These are phyloP conservation scores for Suillus hirtellus DNA, from an alignment of 768 basidiomycete species.

Conservation along the genomic window DNA sequence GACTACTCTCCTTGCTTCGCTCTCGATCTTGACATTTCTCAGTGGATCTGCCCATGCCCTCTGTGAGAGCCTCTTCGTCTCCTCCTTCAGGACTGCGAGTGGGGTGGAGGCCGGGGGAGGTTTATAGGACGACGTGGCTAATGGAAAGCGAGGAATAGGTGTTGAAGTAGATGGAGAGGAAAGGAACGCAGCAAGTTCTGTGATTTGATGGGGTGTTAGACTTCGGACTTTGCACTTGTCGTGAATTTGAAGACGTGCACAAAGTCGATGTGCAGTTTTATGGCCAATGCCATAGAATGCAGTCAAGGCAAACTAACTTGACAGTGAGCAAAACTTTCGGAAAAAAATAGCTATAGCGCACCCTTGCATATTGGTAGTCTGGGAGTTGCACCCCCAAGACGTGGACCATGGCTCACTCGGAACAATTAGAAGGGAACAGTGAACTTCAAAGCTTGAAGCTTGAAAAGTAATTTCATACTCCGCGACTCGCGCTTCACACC, in stretches of 20 bases:
- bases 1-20: slow-evolving; percentile 78
- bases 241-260: slow-evolving; percentile 92
- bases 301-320: slow-evolving; percentile 79
- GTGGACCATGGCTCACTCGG: slow-evolving; percentile 63
- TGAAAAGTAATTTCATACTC: slow-evolving; percentile 23
- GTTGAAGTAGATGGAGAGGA: slow-evolving; percentile 83
- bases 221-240: slow-evolving; percentile 78
- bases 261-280: slow-evolving; percentile 73
- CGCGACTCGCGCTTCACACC: slow-evolving; percentile 20
- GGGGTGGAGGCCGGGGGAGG: slow-evolving; percentile 45
- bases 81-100: slow-evolving; percentile 29
- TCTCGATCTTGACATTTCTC: slow-evolving; percentile 79
- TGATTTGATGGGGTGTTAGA: slow-evolving; percentile 85
- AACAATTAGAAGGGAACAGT: not conserved
- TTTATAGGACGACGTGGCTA: slow-evolving; percentile 56
- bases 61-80: slow-evolving; percentile 35
- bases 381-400: slow-evolving; percentile 83
- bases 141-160: slow-evolving; percentile 62
- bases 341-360: slow-evolving; percentile 37
- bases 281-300: slow-evolving; percentile 87
- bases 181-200: slow-evolving; percentile 89
- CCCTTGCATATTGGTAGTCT: slow-evolving; percentile 75
- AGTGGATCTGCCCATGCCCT: slow-evolving; percentile 58
- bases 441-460: slow-evolving; percentile 14
- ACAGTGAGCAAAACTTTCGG: slow-evolving; percentile 8